These are phyloP conservation scores for Buddleja alternifolia DNA, from an alignment of 257 asterid species.

Conservation along the genomic window DNA sequence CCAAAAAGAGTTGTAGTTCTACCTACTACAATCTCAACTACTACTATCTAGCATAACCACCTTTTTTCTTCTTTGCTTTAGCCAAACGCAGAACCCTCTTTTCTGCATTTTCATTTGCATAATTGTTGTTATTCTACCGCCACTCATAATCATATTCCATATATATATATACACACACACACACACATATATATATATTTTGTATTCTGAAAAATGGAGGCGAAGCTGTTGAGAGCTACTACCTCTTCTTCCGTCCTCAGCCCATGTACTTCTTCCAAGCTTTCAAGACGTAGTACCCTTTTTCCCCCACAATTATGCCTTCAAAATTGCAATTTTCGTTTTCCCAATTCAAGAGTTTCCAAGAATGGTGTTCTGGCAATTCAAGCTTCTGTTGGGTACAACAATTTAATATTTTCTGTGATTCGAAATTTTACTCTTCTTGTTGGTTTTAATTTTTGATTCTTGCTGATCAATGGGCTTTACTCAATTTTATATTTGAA, in stretches of 20 bases:
- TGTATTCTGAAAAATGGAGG: constrained; percentile 48
- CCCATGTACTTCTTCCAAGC: constrained; percentile 22
- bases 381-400: constrained; percentile 61
- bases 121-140: background rate
- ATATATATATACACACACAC: no score
- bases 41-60: no score
- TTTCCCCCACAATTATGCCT: constrained; percentile 20
- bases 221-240: constrained; percentile 48
- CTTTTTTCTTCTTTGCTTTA: background rate
- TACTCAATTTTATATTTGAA: background rate
- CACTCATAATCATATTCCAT: background rate
- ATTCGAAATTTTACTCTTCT: no score
- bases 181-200: background rate
- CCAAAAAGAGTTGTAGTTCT: background rate
- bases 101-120: background rate
- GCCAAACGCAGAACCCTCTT: constrained; percentile 5
- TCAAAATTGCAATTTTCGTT: constrained; percentile 27
- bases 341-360: constrained; percentile 31
- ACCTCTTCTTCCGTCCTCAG: constrained; percentile 34
- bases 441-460: background rate
- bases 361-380: constrained; percentile 38
- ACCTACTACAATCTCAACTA: background rate
- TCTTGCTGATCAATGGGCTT: background rate
- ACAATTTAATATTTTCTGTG: background rate
- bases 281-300: constrained; percentile 29